Conservation (phyloP, 352 stramenopile species). For the Phytophthora melonis region DNA sequence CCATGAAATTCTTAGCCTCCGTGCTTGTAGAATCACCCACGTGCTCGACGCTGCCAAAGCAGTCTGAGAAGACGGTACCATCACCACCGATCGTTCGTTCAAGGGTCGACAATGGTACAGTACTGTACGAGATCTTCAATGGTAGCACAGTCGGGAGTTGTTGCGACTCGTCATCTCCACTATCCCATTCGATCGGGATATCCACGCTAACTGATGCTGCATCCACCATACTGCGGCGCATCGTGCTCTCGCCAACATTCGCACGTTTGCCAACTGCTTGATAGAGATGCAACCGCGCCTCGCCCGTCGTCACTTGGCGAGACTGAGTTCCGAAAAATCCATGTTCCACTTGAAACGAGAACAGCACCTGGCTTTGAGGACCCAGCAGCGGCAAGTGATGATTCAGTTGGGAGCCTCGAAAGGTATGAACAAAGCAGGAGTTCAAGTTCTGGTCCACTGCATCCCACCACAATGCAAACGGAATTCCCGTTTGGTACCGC, state of each 20-base stretch:
- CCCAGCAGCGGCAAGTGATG: slow-evolving; percentile 6
- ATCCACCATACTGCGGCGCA: background rate
- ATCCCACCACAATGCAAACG: slow-evolving; percentile 74
- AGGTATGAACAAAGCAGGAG: slow-evolving; percentile 51
- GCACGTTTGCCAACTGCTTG: background rate
- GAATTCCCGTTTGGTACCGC: slow-evolving; percentile 8
- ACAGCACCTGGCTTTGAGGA: slow-evolving; percentile 26
- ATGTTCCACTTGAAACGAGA: slow-evolving; percentile 35
- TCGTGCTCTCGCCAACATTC: background rate
- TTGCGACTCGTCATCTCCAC: background rate
- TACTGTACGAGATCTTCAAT: slow-evolving; percentile 16
- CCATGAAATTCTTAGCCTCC: background rate
- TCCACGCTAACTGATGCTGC: background rate
- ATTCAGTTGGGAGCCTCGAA: slow-evolving; percentile 5
- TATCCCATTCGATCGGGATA: slow-evolving; percentile 16
- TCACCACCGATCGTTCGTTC: background rate
- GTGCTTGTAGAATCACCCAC: background rate
- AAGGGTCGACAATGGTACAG: background rate
- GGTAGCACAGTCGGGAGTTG: slow-evolving; percentile 6
- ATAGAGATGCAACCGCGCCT: slow-evolving; percentile 39
- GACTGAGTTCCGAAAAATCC: slow-evolving; percentile 33
- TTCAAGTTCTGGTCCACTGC: slow-evolving; percentile 48
- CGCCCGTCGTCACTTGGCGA: slow-evolving; percentile 19
- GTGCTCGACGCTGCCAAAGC: background rate
- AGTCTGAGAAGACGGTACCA: background rate